phyloP scores from a whole-genome alignment of 2,329 filamentous ascomycete species.

The Botrytis sinoallii region DNA sequence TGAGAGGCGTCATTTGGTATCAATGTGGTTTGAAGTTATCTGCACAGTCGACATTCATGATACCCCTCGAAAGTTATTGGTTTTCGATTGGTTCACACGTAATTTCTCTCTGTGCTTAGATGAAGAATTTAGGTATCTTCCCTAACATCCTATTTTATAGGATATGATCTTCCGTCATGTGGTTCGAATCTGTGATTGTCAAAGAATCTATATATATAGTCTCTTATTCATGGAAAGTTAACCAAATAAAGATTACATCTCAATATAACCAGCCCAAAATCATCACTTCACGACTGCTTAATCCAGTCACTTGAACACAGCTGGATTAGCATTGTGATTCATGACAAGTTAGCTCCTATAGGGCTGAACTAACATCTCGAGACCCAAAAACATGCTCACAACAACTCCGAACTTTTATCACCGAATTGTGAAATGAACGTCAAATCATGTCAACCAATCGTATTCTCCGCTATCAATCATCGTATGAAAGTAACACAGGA shows the following conservation, averaged over 20 bases:
- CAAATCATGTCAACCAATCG: background rate
- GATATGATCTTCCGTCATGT: background rate
- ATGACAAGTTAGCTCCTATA: background rate
- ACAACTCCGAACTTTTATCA: background rate
- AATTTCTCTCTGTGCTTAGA: too few species aligned
- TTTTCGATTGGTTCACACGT: background rate
- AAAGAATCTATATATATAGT: background rate
- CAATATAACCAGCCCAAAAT: background rate
- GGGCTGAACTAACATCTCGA: background rate
- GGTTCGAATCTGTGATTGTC: background rate
- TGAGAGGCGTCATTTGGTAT: background rate
- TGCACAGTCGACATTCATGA: background rate
- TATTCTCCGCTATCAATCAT: rapidly evolving
- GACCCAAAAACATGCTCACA: background rate
- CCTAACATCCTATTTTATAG: too few species aligned
- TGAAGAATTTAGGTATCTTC: too few species aligned
- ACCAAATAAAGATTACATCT: background rate
- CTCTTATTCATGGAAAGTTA: background rate
- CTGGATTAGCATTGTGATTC: background rate
- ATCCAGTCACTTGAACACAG: background rate
- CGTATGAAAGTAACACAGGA: background rate
- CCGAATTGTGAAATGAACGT: too few species aligned
- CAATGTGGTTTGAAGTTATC: background rate
- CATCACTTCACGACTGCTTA: background rate
- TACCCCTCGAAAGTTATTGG: background rate